A percentile compares a stretch with the other conserved stretches of the same genome.
These are phyloP conservation scores for Rhododendron ovatum DNA, from an alignment of 148 eudicot species.

Conservation along the genomic window DNA sequence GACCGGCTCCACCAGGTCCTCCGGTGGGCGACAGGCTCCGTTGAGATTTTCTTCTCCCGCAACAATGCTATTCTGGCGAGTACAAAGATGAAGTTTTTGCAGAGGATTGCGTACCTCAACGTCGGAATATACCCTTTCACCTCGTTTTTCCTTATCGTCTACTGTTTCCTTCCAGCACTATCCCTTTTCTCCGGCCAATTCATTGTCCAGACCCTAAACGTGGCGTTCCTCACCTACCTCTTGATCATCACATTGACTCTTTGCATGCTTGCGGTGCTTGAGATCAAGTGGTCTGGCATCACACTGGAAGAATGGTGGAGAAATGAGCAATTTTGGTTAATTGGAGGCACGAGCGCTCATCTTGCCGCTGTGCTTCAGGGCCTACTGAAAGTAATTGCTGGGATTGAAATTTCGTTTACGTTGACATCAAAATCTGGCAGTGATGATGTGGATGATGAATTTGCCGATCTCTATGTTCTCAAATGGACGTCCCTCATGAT, in stretches of 20 bases:
- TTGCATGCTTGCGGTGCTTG: slow-evolving; percentile 66
- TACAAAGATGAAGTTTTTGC: slow-evolving; percentile 62
- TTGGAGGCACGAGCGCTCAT: slow-evolving; percentile 95
- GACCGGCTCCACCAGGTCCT: slow-evolving; percentile 96
- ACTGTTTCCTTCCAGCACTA: slow-evolving; percentile 91
- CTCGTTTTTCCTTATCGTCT: slow-evolving; percentile 78
- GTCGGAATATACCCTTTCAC: slow-evolving; percentile 96
- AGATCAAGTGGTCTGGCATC: slow-evolving; percentile 93
- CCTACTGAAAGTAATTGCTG: slow-evolving; percentile 74
- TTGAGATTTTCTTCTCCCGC: slow-evolving; percentile 91
- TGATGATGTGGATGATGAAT: slow-evolving; percentile 73
- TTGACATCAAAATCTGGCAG: slow-evolving; percentile 70
- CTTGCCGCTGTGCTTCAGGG: slow-evolving; percentile 94
- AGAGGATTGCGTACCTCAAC: slow-evolving; percentile 78
- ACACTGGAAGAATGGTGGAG: slow-evolving; percentile 93
- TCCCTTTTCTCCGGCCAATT: slow-evolving; percentile 91
- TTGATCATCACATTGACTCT: slow-evolving; percentile 67
- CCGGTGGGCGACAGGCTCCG: slow-evolving; percentile 97
- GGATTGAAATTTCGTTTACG: slow-evolving; percentile 86
- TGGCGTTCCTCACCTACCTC: slow-evolving; percentile 75
- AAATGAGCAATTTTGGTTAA: slow-evolving; percentile 94
- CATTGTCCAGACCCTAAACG: slow-evolving; percentile 68
- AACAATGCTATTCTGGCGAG: slow-evolving; percentile 85
- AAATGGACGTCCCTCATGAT: slow-evolving; percentile 91
- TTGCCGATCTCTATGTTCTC: slow-evolving; percentile 66